Evolutionary conservation across 2,329 filamentous ascomycete species (phyloP).

Genomic region (Didymella exigua): DNA sequence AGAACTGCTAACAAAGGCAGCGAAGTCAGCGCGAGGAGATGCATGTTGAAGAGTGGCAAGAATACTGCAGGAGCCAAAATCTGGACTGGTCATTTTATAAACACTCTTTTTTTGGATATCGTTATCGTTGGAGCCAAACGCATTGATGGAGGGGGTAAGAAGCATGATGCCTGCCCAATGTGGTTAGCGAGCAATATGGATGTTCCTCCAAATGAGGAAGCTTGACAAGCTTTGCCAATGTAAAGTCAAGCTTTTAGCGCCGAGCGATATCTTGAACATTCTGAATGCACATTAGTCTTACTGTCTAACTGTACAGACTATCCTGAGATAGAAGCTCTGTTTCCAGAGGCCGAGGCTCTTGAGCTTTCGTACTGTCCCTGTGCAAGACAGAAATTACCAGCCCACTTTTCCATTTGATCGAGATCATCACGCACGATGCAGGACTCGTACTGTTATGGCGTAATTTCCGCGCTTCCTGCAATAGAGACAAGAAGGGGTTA

Average conservation of each 20-base stretch:
- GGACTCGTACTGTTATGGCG: too few relatives aligned
- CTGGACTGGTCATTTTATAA: background rate
- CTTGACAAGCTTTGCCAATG: conserved; percentile 23
- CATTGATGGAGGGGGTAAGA: background rate
- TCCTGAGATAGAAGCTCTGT: too few relatives aligned
- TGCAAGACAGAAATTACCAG: too few relatives aligned
- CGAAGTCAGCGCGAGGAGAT: background rate
- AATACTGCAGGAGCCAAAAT: background rate
- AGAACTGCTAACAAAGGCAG: conserved; percentile 3
- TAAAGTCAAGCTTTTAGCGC: conserved; percentile 10
- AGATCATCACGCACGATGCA: too few relatives aligned
- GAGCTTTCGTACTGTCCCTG: too few relatives aligned
- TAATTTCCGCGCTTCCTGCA: too few relatives aligned
- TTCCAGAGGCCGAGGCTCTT: too few relatives aligned
- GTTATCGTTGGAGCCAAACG: background rate
- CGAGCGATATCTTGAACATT: background rate
- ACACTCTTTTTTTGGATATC: too few relatives aligned
- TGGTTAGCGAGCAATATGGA: conserved; percentile 2
- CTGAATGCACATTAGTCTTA: too few relatives aligned
- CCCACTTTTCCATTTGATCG: too few relatives aligned
- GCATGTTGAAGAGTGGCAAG: background rate
- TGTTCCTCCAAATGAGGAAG: conserved; percentile 16
- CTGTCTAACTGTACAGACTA: too few relatives aligned
- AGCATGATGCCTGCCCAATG: conserved; percentile 14
- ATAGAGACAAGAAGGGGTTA: too few relatives aligned